These are phyloP conservation scores for Dioszegia crocea DNA, from an alignment of 768 basidiomycete genomes.

Conservation along the genomic window DNA sequence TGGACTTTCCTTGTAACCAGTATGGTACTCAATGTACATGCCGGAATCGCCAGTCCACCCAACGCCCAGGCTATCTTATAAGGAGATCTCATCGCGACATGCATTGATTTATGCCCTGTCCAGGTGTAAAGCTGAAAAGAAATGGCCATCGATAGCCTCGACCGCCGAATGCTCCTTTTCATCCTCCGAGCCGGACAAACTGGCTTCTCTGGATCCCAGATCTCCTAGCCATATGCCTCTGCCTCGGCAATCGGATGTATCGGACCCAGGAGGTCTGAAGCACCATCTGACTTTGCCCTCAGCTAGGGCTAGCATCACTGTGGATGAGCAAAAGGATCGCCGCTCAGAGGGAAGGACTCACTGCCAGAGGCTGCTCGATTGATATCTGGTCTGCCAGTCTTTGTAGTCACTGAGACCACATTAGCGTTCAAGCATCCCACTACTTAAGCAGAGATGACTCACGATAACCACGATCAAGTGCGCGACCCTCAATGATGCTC, in stretches of 20 bases:
- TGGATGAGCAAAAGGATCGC: background rate
- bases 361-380: conserved; percentile 85
- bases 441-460: too few relatives aligned
- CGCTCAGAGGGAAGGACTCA: conserved; percentile 53
- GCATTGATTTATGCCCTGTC: background rate
- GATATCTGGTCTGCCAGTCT: conserved; percentile 81
- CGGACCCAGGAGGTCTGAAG: conserved; percentile 65
- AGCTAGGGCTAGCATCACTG: conserved; percentile 74
- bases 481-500: conserved; percentile 74
- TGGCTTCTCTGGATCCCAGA: background rate
- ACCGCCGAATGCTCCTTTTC: background rate
- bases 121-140: background rate
- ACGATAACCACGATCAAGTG: conserved; percentile 68
- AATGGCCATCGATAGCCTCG: background rate
- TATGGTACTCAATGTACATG: conserved; percentile 24
- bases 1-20: conserved; percentile 33
- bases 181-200: background rate
- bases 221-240: conserved; percentile 44
- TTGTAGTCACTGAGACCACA: conserved; percentile 62
- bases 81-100: background rate
- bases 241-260: conserved; percentile 10
- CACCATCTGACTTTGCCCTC: conserved; percentile 79
- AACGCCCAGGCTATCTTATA: conserved; percentile 32
- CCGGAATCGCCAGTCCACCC: conserved; percentile 33
- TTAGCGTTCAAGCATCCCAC: background rate